phyloP scores from a whole-genome alignment of 2,329 filamentous ascomycete genomes.

The Colletotrichum godetiae region DNA sequence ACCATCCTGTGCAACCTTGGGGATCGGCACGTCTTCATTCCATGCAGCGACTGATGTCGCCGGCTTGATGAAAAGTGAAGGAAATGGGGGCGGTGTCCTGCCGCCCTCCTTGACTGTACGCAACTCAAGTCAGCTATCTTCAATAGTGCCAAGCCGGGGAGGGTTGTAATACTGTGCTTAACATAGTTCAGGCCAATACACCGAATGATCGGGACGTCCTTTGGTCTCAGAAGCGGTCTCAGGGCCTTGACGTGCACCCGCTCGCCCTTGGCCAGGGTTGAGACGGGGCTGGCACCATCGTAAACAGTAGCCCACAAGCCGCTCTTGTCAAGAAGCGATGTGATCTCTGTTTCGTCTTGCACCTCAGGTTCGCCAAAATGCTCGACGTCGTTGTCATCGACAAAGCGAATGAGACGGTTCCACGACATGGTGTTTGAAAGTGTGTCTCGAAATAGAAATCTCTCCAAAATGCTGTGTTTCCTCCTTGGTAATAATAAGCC shows the following conservation, averaged over 20 bases:
- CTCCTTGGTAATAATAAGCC: neutral
- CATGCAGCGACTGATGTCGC: constrained; percentile 50
- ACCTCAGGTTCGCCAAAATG: constrained; percentile 48
- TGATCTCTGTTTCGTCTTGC: constrained; percentile 41
- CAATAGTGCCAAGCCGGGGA: neutral
- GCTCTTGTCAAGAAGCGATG: constrained; percentile 38
- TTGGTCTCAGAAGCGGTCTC: constrained; percentile 42
- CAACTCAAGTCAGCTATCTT: neutral
- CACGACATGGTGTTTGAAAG: constrained; percentile 36
- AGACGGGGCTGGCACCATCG: constrained; percentile 43
- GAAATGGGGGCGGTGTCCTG: constrained; percentile 60
- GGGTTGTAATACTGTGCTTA: constrained; percentile 45
- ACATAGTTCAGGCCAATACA: constrained; percentile 52
- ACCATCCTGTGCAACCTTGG: constrained; percentile 57
- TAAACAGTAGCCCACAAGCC: constrained; percentile 45
- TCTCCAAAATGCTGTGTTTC: neutral
- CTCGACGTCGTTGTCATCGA: constrained; percentile 45
- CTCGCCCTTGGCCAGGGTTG: constrained; percentile 39
- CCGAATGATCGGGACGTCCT: constrained; percentile 48
- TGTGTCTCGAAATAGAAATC: neutral
- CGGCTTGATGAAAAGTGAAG: constrained; percentile 64
- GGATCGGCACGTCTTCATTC: constrained; percentile 54
- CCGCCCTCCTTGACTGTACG: constrained; percentile 63
- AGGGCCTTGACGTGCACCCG: constrained; percentile 46
- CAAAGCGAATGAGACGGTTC: constrained; percentile 48